Evolutionary conservation across 345 rosid genomes (phyloP), one percentile per base, ranked within the genome.

Genomic region (Litchi chinensis): DNA sequence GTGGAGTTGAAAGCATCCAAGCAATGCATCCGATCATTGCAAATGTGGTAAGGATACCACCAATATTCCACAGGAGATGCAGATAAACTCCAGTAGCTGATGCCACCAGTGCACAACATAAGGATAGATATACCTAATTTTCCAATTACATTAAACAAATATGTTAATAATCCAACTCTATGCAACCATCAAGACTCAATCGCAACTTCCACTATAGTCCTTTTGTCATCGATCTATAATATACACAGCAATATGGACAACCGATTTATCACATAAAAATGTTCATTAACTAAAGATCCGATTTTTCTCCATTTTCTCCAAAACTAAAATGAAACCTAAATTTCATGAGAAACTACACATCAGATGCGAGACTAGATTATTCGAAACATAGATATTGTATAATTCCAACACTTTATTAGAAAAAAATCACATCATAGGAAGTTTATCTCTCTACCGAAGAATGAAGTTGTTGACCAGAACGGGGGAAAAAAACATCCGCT

Each of bases 61-160:
- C 98, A 1, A 94, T 91, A 70, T 97, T 94, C 94, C 88, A 93
- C 16, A 92, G 76, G 15, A 93, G 79, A 74, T 95, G 97, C 52
- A 93, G 85, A 75, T 92, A 95, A 71, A 90, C 91, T 18, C 98
- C 98, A 74, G 83, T 81, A 0, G 98, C 98, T 12, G 95, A 89
- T 41, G 93, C 97, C 73, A 91, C 79, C 72, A 95, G 86, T 0
- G 97, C 93, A 83, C 95, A 91, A 18, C 93, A 93, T 21, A 95
- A 50, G 4, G 95, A 87, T 68, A 95, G 78, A 81, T 93, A 95
- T 8, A 95, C 98, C 98, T 95, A 77, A 26, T 16, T 64, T 65
- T 10, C 62, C 37, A 46, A 5, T 15, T 60, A 22, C 22, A 60
- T 60, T 3, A 60, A 21, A 8, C 65, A 60, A 60, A 19, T 10